Base-by-base conservation (phyloP, 768 basidiomycete genomes). In the Leccinum pellstonianum region DNA sequence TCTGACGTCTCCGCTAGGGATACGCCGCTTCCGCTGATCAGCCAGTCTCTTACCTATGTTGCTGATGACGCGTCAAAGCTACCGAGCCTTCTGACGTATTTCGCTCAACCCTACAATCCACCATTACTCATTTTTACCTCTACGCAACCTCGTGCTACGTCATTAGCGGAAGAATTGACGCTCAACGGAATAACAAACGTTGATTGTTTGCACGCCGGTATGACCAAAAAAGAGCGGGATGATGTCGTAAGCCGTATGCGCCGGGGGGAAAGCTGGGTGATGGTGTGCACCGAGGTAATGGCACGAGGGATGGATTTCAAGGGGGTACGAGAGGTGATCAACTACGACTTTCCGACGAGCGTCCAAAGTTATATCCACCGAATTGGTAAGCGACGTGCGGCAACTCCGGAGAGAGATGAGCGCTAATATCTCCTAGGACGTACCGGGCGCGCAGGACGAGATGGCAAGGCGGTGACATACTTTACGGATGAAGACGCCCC, bases 301-400 rank as follows among this genome's bases (percentile, higher is more conserved):
- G 94, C 93, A 23, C 84, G 97, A 65, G 97, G 97, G 3, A 95
- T 99, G 89, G 97, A 98, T 70, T 98, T 99, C 79, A 91, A 89
- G 72, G 95, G 95, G 10, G 86, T 96, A 54, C 80, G 87, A 59
- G 91, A 98, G 69, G 95, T 99, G 10, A 88, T 98, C 70, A 99
- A 98, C 73, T 95, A 91, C 68, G 96, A 98, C 75, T 98, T 98
- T 75, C 97, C 97, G 3, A 94, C 90, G 41, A 95, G 86, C 56
- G 89, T 96, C 2, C 94, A 96, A 73, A 95, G 91, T 68, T 99
- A 99, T 69, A 84, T 99, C 47, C 97, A 99, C 74, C 83, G 97
- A 23, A 97, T 99, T 54, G 96, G 93, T 88, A 38, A 15, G 21
- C 12, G 51, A 77, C 68, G 58, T 37, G 25, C 56, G 19, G 49